phyloP scores from a whole-genome alignment of 169 alveolate species.

The Eimeria praecox region DNA sequence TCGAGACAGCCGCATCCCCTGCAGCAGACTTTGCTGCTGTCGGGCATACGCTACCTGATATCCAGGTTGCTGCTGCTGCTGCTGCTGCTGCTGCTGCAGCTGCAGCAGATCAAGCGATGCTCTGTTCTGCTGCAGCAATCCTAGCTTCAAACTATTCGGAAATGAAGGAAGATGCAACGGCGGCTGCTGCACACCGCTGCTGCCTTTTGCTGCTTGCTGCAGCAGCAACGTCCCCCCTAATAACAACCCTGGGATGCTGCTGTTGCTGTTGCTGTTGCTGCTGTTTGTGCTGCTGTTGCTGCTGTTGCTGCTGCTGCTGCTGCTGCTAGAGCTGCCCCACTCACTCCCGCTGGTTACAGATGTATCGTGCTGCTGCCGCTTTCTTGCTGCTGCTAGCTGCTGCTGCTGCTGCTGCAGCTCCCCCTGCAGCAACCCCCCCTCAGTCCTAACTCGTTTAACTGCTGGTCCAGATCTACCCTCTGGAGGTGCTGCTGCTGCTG shows the following conservation, averaged over 20 bases:
- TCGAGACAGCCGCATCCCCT: constrained; percentile 39
- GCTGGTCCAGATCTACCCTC: background rate
- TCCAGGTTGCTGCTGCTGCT: constrained; percentile 11
- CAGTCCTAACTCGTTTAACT: background rate
- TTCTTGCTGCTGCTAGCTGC: constrained; percentile 18
- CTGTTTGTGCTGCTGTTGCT: constrained; percentile 6
- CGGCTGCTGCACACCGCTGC: constrained; percentile 63
- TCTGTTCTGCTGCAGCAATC: background rate
- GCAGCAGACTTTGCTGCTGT: constrained; percentile 71
- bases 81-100: constrained; percentile 34
- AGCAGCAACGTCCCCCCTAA: constrained; percentile 57
- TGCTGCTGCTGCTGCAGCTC: constrained; percentile 71
- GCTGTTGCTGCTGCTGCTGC: constrained; percentile 34
- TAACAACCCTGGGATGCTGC: constrained; percentile 11
- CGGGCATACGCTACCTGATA: background rate
- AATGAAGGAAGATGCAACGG: constrained; percentile 48
- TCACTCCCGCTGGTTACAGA: background rate
- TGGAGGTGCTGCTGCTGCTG: constrained; percentile 9
- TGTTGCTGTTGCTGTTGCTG: constrained; percentile 31
- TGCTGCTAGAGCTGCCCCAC: background rate
- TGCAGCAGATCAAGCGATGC: background rate
- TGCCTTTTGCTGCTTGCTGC: constrained; percentile 61
- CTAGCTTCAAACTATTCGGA: background rate
- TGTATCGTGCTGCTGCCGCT: constrained; percentile 37
- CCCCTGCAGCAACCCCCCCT: constrained; percentile 30